Conservation (phyloP, 345 rosid genomes). For the Lepidium aucheri region DNA sequence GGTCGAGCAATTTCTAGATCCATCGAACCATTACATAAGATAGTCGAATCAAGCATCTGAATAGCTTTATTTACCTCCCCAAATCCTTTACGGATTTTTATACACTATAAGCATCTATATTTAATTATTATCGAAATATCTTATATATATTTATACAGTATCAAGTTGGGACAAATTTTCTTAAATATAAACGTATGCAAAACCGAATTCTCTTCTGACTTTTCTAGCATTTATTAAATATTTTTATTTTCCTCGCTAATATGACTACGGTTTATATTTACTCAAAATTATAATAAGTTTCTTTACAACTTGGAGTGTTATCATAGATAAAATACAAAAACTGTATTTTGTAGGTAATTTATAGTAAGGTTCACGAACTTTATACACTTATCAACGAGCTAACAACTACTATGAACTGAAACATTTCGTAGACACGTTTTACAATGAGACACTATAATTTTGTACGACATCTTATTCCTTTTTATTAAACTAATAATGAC, state of each 20-base stretch:
- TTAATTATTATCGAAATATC: background rate
- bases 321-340: background rate
- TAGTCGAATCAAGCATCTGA: conserved; percentile 27
- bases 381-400: background rate
- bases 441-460: background rate
- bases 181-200: background rate
- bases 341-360: background rate
- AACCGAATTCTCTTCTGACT: background rate
- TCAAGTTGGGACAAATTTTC: background rate
- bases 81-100: conserved; percentile 21
- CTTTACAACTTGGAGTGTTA: background rate
- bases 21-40: conserved; percentile 19
- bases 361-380: background rate
- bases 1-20: conserved; percentile 18
- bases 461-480: background rate
- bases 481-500: background rate
- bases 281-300: background rate
- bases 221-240: background rate
- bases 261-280: background rate
- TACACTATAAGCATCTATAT: conserved; percentile 4
- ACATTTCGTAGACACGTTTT: background rate
- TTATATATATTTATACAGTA: background rate
- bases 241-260: background rate
- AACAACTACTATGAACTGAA: background rate
- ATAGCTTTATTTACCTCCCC: conserved; percentile 17